Base-by-base conservation (phyloP, 2,329 filamentous ascomycete species). In the Uncinocarpus reesii region DNA sequence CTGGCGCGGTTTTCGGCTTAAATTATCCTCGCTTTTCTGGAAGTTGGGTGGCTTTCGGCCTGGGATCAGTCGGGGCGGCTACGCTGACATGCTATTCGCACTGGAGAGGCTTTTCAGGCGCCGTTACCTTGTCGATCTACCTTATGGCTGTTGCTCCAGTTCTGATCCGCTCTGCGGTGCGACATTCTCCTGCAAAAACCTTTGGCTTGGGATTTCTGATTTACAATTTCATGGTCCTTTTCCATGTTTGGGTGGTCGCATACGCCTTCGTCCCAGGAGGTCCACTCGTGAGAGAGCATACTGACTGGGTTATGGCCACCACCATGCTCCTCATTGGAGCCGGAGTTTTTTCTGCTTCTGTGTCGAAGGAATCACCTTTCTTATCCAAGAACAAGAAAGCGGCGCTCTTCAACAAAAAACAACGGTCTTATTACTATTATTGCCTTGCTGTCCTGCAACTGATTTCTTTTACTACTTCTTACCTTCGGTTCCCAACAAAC, bases 211-310 rank as follows among this genome's bases (percentile, higher is more conserved):
- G 85, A 3, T 95, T 95, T 70, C 69, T 95, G 45, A 66, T 94
- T 42, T 98, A 96, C 72, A 95, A 96, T 66, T 76, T 96, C 59
- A 71, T 96, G 70, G 83, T 95, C 3, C 77, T 98, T n/a, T 95
- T 95, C 73, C 90, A 96, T 62, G 88, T 95, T 48, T 98, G 92
- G 92, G 85, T 95, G 29, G 92, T 98, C 8, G 92, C 92, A 1
- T 98, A 98, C 60, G 92, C 92, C 10, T 98, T 98, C 58, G 92
- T 98, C 2, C 92, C 92, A 1, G 92, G 92, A 44, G 92, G 92
- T 1, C 87, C 87, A 2, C 76, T 95, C 1, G 85, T 98, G 36
- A 83, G 92, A 37, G 92, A 98, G 65, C 89, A 83, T 61, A 98
- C 89, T 1, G 90, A 96, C 63, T 95, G 89, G 85, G 77, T 98